Evolutionary conservation across 176 grass and related monocot genomes (phyloP).

Genomic region (Musa schizocarpa): DNA sequence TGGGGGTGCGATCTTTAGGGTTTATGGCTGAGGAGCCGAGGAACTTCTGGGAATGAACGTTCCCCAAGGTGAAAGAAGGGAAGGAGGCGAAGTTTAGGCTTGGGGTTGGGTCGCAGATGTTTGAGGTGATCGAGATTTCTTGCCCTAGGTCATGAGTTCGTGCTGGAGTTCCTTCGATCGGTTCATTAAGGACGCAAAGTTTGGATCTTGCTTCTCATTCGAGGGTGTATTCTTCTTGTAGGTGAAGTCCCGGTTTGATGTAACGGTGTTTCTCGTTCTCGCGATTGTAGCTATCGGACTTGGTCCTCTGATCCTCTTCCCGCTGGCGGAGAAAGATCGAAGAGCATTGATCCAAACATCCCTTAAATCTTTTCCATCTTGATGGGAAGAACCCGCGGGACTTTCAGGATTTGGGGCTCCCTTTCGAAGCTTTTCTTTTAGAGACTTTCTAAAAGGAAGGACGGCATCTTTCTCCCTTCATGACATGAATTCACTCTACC

Average conservation of each 20-base stretch:
- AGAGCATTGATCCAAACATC: conserved; percentile 44
- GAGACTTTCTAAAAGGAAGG: too few species aligned
- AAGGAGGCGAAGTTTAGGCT: conserved; percentile 88
- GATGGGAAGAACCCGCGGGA: conserved; percentile 32
- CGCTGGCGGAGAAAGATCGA: conserved; percentile 55
- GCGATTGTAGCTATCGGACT: conserved; percentile 37
- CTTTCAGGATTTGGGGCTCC: too few species aligned
- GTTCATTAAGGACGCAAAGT: conserved; percentile 73
- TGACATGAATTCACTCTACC: too few species aligned
- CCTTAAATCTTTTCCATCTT: conserved; percentile 44
- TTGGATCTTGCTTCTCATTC: not conserved
- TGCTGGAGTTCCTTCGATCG: conserved; percentile 57
- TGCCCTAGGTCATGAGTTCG: conserved; percentile 75
- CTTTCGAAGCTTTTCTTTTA: too few species aligned
- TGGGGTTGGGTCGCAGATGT: conserved; percentile 75
- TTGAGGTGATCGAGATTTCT: conserved; percentile 63
- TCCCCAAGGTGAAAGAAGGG: conserved; percentile 68
- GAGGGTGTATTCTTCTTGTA: not conserved
- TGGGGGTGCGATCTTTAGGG: conserved; percentile 22
- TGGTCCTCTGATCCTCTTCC: conserved; percentile 32
- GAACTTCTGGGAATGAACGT: conserved; percentile 63
- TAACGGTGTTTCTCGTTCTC: not conserved
- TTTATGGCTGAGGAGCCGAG: conserved; percentile 85
- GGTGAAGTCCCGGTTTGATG: not conserved
- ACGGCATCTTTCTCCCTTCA: too few species aligned